These are phyloP conservation scores for Mycena leptocephala DNA, from an alignment of 768 basidiomycete species.

Conservation along the genomic window DNA sequence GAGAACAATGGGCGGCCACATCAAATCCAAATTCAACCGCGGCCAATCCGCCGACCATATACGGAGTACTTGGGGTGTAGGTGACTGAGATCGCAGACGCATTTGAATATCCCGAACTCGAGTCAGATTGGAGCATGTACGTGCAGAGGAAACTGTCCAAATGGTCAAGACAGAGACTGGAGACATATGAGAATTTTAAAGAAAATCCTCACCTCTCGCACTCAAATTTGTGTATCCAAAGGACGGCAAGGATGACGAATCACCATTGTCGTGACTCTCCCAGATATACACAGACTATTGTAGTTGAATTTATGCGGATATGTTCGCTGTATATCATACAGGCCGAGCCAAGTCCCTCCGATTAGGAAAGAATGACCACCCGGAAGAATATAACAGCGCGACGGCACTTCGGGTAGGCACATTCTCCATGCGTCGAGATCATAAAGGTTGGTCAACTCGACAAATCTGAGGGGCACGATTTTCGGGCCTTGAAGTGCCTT, in stretches of 20 bases:
- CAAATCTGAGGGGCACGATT: background rate
- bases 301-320: background rate
- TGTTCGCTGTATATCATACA: background rate
- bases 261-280: background rate
- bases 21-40: too few relatives aligned
- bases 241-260: background rate
- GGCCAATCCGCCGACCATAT: too few relatives aligned
- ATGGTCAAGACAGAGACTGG: too few relatives aligned
- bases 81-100: too few relatives aligned
- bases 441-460: background rate
- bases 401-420: background rate
- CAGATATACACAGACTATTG: background rate
- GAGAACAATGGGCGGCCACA: too few relatives aligned
- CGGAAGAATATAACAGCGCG: background rate
- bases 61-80: too few relatives aligned
- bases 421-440: background rate
- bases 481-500: background rate
- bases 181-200: too few relatives aligned
- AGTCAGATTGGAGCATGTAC: background rate
- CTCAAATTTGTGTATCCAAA: background rate
- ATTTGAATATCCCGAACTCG: too few relatives aligned
- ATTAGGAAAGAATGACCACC: slow-evolving; percentile 1
- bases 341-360: background rate
- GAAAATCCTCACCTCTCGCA: background rate
- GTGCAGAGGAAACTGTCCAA: background rate